phyloP scores from a whole-genome alignment of 2,329 filamentous ascomycete species.

The Onygenales sp. region DNA sequence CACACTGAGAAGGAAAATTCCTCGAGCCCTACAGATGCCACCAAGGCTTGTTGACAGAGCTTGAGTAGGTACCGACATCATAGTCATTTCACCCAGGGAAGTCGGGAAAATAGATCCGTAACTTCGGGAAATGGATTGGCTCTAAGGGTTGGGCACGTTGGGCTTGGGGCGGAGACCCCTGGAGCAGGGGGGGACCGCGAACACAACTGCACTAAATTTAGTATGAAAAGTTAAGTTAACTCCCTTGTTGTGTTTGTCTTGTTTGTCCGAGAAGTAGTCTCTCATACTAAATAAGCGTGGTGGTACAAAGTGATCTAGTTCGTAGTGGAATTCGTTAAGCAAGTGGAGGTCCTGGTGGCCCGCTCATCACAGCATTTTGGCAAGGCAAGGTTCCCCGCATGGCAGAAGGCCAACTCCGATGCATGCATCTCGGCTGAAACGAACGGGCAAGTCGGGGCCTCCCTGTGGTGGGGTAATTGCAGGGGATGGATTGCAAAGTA shows the following conservation, averaged over 20 bases:
- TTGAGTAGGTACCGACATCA: not conserved
- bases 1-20: not conserved
- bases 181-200: too few relatives aligned
- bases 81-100: not conserved
- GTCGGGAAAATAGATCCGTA: too few relatives aligned
- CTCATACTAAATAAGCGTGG: not conserved
- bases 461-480: not conserved
- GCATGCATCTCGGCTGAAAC: not conserved
- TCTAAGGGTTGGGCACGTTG: too few relatives aligned
- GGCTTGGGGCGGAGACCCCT: too few relatives aligned
- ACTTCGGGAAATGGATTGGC: too few relatives aligned
- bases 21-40: not conserved
- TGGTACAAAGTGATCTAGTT: not conserved
- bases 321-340: not conserved
- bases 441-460: not conserved
- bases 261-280: not conserved
- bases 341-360: not conserved
- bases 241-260: not conserved
- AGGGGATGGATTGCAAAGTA: not conserved
- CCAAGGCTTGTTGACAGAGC: not conserved
- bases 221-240: not conserved
- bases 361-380: not conserved
- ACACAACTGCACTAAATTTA: not conserved
- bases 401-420: not conserved
- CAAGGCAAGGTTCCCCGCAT: not conserved